Base-by-base conservation (phyloP, 2,329 filamentous ascomycete species). In the Geosmithia flava region DNA sequence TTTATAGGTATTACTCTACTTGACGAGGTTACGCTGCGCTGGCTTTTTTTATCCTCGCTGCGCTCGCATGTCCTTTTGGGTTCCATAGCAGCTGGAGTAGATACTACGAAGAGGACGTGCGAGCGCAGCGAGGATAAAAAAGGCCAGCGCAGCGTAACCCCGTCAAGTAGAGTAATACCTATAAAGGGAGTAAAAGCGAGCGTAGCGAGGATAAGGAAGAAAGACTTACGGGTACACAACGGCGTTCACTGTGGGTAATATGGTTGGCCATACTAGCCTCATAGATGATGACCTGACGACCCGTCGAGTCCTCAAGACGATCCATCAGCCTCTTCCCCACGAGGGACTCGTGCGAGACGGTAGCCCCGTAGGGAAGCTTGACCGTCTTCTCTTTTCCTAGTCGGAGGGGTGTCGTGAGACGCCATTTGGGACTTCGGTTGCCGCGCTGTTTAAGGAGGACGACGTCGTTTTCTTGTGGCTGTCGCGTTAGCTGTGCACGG, bases 261-360 rank as follows among this genome's bases (percentile, higher is more conserved):
- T 90, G 90, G 62, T 88, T 81, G 45, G 81, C 81, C 49, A 93
- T 66, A 0, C 81, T 82, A 16, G 85, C 83, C 53, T 80, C 75
- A 48, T 76, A 74, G 41, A 87, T 58, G 51, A 79, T 70, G 50
- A 76, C 78, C 4, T 70, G 59, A 10, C 66, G 59, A 29, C 70
- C 72, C 3, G 55, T 75, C 52, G 66, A 70, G 44, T 80, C 75
- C 39, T 65, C 60, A 11, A 87, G 66, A n/a, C 71, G 57, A 53
- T 85, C 80, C 51, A 83, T 73, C 4, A 75, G 61, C 41, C 65
- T 63, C 52, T 73, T 76, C 40, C 83, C 84, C 56, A 90, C 83
- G 49, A 89, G 75, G 39, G 79, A 47, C 66, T 43, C 62, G 47
- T 76, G 73, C 0, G 60, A 52, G 11, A 83, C 56, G 0, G 58